These are phyloP conservation scores for Astragalus glycyphyllos DNA, from an alignment of 306 rosid genomes.

Conservation along the genomic window DNA sequence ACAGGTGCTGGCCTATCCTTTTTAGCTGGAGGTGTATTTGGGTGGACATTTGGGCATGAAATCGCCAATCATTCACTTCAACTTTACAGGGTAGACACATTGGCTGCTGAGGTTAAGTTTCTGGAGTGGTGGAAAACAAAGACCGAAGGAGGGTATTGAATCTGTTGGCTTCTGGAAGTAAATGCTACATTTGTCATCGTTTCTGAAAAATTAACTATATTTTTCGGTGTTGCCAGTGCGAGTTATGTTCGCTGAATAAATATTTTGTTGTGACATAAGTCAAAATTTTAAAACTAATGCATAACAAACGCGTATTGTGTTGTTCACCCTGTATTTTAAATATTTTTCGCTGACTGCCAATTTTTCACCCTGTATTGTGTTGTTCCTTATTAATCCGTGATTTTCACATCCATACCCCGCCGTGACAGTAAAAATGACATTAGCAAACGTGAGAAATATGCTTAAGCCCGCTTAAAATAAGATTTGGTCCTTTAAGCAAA, in stretches of 20 bases:
- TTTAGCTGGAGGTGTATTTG: conserved; percentile 77
- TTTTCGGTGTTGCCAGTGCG: conserved; percentile 39
- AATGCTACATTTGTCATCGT: conserved; percentile 32
- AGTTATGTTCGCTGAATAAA: conserved; percentile 47
- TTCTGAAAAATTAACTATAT: conserved; percentile 45
- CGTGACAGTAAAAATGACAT: no score
- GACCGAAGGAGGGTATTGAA: conserved; percentile 52
- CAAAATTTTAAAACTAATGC: conserved; percentile 26
- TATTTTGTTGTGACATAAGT: conserved; percentile 27
- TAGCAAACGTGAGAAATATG: no score
- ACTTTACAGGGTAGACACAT: conserved; percentile 83
- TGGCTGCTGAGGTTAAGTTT: conserved; percentile 77
- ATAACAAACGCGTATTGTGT: no score
- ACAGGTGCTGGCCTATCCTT: conserved; percentile 80
- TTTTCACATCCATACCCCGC: no score
- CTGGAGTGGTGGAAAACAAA: conserved; percentile 84
- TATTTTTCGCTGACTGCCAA: no score
- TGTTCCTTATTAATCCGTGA: not conserved
- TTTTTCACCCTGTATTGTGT: not conserved
- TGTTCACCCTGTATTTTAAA: no score
- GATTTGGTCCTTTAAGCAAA: no score
- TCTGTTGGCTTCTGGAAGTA: conserved; percentile 24
- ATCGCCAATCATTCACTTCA: conserved; percentile 74
- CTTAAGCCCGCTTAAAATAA: no score
- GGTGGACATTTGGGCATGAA: conserved; percentile 66